Evolutionary conservation across 495 filamentous ascomycete species (phyloP).

Genomic region (Lophiotrema nucula): DNA sequence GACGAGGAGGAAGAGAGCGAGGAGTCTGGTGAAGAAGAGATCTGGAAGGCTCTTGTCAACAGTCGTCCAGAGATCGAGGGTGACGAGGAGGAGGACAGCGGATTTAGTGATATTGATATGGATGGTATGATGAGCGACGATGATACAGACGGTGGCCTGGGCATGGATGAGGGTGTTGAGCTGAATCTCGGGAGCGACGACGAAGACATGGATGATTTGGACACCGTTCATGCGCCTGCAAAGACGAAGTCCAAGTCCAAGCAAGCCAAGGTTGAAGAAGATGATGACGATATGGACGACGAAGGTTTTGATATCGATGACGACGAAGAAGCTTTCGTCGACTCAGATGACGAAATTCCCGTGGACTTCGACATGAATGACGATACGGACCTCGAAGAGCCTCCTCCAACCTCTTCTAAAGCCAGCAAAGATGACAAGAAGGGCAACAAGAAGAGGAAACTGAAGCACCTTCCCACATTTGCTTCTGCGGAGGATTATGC

Average conservation of each 20-base stretch:
- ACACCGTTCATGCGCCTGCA: too few relatives aligned
- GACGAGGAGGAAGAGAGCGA: constrained; percentile 53
- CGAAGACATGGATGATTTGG: constrained; percentile 37
- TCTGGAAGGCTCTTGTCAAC: constrained; percentile 89
- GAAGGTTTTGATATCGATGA: constrained; percentile 48
- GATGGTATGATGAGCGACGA: constrained; percentile 58
- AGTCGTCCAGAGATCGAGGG: constrained; percentile 76
- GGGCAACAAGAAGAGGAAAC: constrained; percentile 67
- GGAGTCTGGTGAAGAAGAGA: constrained; percentile 61
- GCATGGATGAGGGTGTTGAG: constrained; percentile 54
- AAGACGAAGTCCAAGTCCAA: too few relatives aligned
- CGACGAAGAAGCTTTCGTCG: constrained; percentile 44
- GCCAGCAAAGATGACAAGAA: constrained; percentile 38
- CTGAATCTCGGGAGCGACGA: constrained; percentile 48
- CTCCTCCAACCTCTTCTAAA: constrained; percentile 35
- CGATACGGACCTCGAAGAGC: constrained; percentile 47
- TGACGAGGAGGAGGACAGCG: constrained; percentile 28
- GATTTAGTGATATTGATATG: constrained; percentile 51
- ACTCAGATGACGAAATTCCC: constrained; percentile 40
- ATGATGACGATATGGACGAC: constrained; percentile 38
- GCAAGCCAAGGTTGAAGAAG: constrained; percentile 3
- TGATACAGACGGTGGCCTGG: constrained; percentile 43
- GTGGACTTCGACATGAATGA: constrained; percentile 34
- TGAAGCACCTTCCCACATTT: constrained; percentile 87
- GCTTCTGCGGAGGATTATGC: constrained; percentile 93